Conservation (phyloP, 129 eudicot genomes). For the Lonicera japonica region DNA sequence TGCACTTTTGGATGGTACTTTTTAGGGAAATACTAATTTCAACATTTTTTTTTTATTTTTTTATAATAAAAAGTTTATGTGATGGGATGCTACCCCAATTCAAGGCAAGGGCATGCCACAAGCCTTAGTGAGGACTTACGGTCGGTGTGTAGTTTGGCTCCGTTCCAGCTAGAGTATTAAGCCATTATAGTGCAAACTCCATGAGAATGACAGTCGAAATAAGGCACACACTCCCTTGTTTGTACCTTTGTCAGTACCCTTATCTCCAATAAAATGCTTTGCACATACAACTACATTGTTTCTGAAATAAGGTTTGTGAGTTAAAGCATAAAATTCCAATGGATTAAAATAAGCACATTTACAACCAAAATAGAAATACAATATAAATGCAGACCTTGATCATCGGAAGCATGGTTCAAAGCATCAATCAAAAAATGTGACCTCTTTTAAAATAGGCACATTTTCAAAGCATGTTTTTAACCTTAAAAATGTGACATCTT, state of each 20-base stretch:
- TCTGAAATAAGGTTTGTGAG: conserved; percentile 32
- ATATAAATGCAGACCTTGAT: not conserved
- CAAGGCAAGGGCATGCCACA: too few relatives aligned
- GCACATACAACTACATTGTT: conserved; percentile 86
- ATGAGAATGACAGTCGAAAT: conserved; percentile 66
- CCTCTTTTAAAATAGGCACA: too few relatives aligned
- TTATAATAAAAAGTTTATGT: too few relatives aligned
- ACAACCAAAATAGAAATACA: not conserved
- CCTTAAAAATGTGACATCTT: too few relatives aligned
- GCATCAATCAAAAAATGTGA: too few relatives aligned
- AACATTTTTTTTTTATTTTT: too few relatives aligned
- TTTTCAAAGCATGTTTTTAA: too few relatives aligned
- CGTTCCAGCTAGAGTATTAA: conserved; percentile 90
- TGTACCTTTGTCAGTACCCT: conserved; percentile 70
- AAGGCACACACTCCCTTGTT: conserved; percentile 97
- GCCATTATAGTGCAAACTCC: conserved; percentile 95
- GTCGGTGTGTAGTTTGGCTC: conserved; percentile 56
- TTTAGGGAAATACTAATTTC: too few relatives aligned
- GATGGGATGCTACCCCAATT: too few relatives aligned
- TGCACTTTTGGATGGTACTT: too few relatives aligned
- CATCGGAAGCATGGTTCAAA: not conserved
- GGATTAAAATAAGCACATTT: not conserved
- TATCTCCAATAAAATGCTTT: conserved; percentile 91
- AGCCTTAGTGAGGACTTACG: too few relatives aligned
- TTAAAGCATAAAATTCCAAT: not conserved